Evolutionary conservation across 805 yeast genomes (phyloP).

Genomic region (Teunomyces pallodes): DNA sequence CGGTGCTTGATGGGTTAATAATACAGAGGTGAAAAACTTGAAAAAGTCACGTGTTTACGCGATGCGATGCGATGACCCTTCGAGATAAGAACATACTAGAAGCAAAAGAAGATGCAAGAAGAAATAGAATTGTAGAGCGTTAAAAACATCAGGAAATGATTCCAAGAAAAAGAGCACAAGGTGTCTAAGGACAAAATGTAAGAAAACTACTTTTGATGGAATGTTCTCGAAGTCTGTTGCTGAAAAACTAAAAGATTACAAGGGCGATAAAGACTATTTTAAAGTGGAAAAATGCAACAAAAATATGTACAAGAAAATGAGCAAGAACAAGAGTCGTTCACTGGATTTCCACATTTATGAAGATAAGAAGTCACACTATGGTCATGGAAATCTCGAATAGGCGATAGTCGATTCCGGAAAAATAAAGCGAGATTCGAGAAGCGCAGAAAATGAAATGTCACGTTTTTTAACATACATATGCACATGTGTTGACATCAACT

Average conservation of each 20-base stretch:
- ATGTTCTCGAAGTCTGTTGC: too few species aligned
- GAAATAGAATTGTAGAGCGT: neutral
- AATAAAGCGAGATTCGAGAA: neutral
- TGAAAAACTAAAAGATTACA: too few species aligned
- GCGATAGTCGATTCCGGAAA: neutral
- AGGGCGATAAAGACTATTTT: too few species aligned
- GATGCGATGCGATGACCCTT: neutral
- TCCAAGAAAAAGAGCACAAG: too few species aligned
- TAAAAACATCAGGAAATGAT: neutral
- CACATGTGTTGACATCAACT: neutral
- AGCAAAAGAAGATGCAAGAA: neutral
- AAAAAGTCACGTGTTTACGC: conserved; percentile 6
- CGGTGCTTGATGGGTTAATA: neutral
- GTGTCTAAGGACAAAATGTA: too few species aligned
- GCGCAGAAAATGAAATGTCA: neutral
- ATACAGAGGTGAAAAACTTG: neutral
- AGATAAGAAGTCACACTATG: too few species aligned
- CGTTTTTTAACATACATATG: neutral
- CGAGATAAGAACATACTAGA: neutral
- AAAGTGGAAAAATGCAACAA: too few species aligned
- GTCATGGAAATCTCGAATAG: neutral
- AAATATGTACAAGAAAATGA: too few species aligned
- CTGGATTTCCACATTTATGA: neutral
- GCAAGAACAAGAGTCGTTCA: neutral
- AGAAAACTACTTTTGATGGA: too few species aligned